phyloP scores from a whole-genome alignment of 176 grass and related monocot genomes.

The Musa schizocarpa region DNA sequence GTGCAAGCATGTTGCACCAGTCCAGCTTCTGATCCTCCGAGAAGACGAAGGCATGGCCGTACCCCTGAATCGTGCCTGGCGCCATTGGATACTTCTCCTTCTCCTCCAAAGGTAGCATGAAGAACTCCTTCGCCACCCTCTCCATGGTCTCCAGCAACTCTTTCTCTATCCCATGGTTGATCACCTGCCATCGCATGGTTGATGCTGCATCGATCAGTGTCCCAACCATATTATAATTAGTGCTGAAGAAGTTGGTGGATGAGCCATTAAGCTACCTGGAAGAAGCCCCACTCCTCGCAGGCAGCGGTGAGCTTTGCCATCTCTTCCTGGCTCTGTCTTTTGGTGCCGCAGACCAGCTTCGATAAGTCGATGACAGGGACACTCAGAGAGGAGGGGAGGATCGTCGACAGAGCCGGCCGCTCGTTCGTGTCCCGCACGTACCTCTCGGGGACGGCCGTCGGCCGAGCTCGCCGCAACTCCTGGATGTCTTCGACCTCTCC shows the following conservation, averaged over 20 bases:
- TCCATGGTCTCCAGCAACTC: constrained; percentile 56
- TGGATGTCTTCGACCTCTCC: constrained; percentile 58
- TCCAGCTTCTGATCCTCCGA: constrained; percentile 89
- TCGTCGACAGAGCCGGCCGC: constrained; percentile 20
- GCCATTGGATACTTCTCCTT: constrained; percentile 76
- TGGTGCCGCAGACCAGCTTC: constrained; percentile 20
- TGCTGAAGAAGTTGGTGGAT: not conserved
- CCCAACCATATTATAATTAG: not conserved
- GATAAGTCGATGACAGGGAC: constrained; percentile 63
- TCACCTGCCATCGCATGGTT: constrained; percentile 21
- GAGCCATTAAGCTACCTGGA: constrained; percentile 31
- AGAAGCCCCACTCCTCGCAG: constrained; percentile 89
- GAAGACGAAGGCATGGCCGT: constrained; percentile 92
- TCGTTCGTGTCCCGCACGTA: constrained; percentile 51
- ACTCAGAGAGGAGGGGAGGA: constrained; percentile 5
- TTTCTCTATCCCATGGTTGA: constrained; percentile 65
- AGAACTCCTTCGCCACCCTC: constrained; percentile 49
- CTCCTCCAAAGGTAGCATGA: constrained; percentile 83
- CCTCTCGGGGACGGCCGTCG: constrained; percentile 39
- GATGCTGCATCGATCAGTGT: not conserved
- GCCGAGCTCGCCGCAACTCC: constrained; percentile 42
- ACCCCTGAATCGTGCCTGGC: constrained; percentile 69
- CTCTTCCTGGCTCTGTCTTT: constrained; percentile 21
- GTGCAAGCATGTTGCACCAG: constrained; percentile 92
- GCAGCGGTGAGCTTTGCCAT: constrained; percentile 35